These are phyloP conservation scores for Linnemannia zychae DNA, from an alignment of 192 early-diverging fungal species.

Conservation along the genomic window DNA sequence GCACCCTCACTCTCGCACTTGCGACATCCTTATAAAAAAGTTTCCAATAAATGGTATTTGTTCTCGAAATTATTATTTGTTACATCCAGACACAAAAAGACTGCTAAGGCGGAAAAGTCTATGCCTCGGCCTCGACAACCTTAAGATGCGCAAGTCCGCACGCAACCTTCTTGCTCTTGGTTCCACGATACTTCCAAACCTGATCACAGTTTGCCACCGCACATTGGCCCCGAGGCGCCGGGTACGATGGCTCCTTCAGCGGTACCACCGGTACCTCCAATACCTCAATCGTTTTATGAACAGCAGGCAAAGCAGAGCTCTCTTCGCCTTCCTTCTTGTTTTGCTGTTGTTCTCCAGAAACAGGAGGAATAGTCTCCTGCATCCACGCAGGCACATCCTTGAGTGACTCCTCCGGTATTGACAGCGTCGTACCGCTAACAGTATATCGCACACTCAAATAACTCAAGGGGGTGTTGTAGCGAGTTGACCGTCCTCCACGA, in stretches of 20 bases:
- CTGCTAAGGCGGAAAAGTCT: background rate
- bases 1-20: background rate
- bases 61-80: background rate
- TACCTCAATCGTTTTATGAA: constrained; percentile 21
- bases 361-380: constrained; percentile 16
- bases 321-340: background rate
- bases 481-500: constrained; percentile 2
- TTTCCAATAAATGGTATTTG: background rate
- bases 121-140: constrained; percentile 38
- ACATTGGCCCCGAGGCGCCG: constrained; percentile 62
- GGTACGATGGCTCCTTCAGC: constrained; percentile 56
- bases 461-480: constrained; percentile 32
- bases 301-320: constrained; percentile 18
- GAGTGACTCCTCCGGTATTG: constrained; percentile 50
- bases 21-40: background rate
- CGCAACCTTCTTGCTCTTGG: constrained; percentile 63
- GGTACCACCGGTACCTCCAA: constrained; percentile 38
- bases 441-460: constrained; percentile 54
- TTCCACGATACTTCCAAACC: constrained; percentile 68
- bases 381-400: constrained; percentile 40
- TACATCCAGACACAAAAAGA: background rate
- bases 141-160: constrained; percentile 74
- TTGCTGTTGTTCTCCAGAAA: no score
- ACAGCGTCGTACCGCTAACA: constrained; percentile 56
- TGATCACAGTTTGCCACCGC: constrained; percentile 61